Evolutionary conservation across 2,329 filamentous ascomycete species (phyloP), one percentile per base, ranked within the genome.

Genomic region (Aaosphaeria pasadenensis): DNA sequence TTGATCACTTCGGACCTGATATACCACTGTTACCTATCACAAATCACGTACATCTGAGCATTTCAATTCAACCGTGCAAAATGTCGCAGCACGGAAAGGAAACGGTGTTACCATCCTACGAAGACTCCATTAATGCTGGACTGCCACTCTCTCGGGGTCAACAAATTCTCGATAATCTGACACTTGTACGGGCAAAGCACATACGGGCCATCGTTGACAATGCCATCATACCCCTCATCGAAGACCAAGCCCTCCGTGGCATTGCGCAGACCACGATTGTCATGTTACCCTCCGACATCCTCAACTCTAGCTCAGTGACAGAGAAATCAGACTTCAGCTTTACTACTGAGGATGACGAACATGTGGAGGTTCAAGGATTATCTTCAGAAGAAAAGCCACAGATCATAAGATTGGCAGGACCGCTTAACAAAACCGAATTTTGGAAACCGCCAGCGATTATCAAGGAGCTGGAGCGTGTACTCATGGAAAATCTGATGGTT

Each of bases 261-360:
- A 69, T 76, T 36, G 69, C 71, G 11, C 70, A 70, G 50, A 73
- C 72, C 11, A 73, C 67, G 9, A 69, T 77, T 48, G 64, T 75
- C 31, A 62, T 78, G 11, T 58, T 78, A 1, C 74, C 74, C 7
- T 74, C 73, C 4, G 71, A 74, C 49, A 65, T 71, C 7, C 59
- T 63, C 4, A 47, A 65, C 3, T 58, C 63, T 0, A 31, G 53
- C 4, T 47, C 51, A 13, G 49, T 50, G 3, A 42, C 46, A 36
- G 59, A 61, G 42, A 66, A 63, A 11, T 63, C 62, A 5, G 63
- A 67, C 24, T 67, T 61, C 54, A 62, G 57, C 33, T 68, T 67
- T 50, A 59, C 60, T 33, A 56, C 44, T 28, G 44, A 41, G 41
- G 49, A 48, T n/a, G 28, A 40, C 11, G 57, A 59, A 32, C 48